Evolutionary conservation across 2,329 filamentous ascomycete genomes (phyloP).

Genomic region (Bipolaris sorokiniana): DNA sequence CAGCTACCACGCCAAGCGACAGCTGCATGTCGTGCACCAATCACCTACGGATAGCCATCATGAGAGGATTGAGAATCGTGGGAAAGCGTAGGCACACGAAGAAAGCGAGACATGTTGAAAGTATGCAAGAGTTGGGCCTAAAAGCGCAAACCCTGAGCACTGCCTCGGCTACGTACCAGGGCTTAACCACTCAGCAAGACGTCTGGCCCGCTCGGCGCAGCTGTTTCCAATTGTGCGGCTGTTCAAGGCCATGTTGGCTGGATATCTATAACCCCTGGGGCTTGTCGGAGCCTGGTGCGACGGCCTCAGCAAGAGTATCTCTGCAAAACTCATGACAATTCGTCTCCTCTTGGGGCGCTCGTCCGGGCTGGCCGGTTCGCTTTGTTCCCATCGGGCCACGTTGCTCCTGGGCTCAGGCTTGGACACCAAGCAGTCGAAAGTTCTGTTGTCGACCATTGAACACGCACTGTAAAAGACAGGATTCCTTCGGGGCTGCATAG

Average conservation of each 20-base stretch:
- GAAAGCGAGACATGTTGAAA: constrained; percentile 13
- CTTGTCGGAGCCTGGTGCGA: constrained; percentile 12
- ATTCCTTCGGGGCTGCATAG: constrained; percentile 20
- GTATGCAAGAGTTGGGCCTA: constrained; percentile 19
- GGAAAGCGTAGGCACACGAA: constrained; percentile 12
- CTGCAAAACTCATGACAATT: constrained; percentile 8
- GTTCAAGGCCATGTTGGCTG: constrained; percentile 16
- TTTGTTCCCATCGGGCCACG: constrained; percentile 12
- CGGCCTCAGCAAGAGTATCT: constrained; percentile 8
- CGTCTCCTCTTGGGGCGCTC: constrained; percentile 10
- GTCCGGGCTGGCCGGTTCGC: constrained; percentile 10
- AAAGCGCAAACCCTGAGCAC: constrained; percentile 13
- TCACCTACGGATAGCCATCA: constrained; percentile 13
- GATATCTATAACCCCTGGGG: constrained; percentile 10
- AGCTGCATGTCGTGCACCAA: constrained; percentile 15
- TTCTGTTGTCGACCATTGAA: constrained; percentile 18
- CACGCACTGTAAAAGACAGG: constrained; percentile 26
- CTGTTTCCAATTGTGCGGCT: constrained; percentile 17
- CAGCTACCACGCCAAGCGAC: constrained; percentile 19
- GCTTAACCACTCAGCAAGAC: constrained; percentile 22
- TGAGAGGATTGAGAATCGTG: constrained; percentile 10
- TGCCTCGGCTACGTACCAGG: constrained; percentile 32
- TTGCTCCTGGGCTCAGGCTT: constrained; percentile 28
- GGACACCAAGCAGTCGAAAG: constrained; percentile 23
- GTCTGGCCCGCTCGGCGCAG: constrained; percentile 23